Base-by-base conservation (phyloP, 2,329 filamentous ascomycete species). In the Colletotrichum liriopes region DNA sequence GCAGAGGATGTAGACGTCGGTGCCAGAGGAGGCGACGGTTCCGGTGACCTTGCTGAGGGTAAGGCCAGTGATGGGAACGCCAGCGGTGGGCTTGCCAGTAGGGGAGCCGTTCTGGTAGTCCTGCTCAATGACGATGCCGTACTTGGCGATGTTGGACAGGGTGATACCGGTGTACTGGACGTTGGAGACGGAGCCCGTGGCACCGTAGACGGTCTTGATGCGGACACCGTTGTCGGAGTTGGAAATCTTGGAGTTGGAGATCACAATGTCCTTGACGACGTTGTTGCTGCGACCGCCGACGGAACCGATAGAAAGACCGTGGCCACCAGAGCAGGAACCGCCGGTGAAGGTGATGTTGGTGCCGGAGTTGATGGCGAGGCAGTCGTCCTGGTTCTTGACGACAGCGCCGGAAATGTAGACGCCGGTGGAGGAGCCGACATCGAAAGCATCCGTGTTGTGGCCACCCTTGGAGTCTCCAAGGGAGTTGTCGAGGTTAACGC, bases 301-400 rank as follows among this genome's bases (percentile, higher is more conserved):
- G 16, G 80, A 83, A 37, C 84, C 84, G 56, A 84, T 85, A 18
- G 82, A 84, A 11, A 85, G 78, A 43, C 84, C 84, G 71, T 85
- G 84, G 3, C 84, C 84, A 45, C 84, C 83, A 32, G 79, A 83
- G 81, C 86, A 87, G 76, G 80, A 78, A 9, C 84, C 81, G 52
- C 78, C 80, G 29, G 79, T 83, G 78, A 87, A 86, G 62, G 81
- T 83, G 73, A 88, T 87, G 76, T 86, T 80, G 37, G 79, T 83
- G 1, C 86, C 86, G 2, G 86, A 89, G 81, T 90, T 91, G 73
- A 89, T 77, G 35, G 89, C 88, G 9, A 91, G 82, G 75, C 89
- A 91, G 77, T 91, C 89, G 71, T 91, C 89, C 80, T 91, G 89
- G 82, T 91, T 91, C 77, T 88, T 85, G 66, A 91, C 83, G 43